phyloP scores from a whole-genome alignment of 192 early-diverging fungal species.

The Mortierella claussenii region DNA sequence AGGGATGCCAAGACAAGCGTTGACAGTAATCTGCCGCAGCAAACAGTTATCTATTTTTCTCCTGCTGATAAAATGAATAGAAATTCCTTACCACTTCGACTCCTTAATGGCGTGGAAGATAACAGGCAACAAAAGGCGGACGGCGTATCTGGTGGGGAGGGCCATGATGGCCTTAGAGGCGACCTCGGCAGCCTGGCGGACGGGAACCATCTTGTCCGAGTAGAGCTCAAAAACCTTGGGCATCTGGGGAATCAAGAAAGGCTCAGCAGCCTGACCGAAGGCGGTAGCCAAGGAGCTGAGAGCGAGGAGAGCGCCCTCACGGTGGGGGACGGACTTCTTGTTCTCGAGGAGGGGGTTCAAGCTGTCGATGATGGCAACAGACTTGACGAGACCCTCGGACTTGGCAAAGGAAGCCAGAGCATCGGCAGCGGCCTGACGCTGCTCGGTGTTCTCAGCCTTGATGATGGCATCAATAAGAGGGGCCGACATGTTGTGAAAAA shows the following conservation, averaged over 20 bases:
- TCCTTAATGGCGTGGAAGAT: conserved; percentile 69
- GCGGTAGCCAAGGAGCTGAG: conserved; percentile 65
- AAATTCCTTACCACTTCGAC: conserved; percentile 43
- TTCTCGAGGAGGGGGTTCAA: conserved; percentile 67
- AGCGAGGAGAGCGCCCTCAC: conserved; percentile 71
- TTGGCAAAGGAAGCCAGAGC: conserved; percentile 51
- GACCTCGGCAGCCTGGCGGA: conserved; percentile 56
- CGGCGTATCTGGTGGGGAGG: conserved; percentile 58
- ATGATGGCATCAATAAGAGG: conserved; percentile 51
- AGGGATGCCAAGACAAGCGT: too few relatives aligned
- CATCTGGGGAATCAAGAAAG: conserved; percentile 72
- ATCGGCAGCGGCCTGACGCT: conserved; percentile 49
- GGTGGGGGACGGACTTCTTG: conserved; percentile 75
- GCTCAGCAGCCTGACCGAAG: conserved; percentile 71
- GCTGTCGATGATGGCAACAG: conserved; percentile 66
- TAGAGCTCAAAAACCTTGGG: conserved; percentile 70
- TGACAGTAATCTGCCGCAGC: too few relatives aligned
- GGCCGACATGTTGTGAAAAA: conserved; percentile 30
- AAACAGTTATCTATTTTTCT: too few relatives aligned
- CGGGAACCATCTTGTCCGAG: conserved; percentile 64
- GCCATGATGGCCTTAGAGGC: conserved; percentile 57
- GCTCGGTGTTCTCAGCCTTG: conserved; percentile 53
- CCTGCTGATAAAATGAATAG: background rate
- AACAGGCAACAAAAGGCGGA: conserved; percentile 52
- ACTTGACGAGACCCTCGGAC: conserved; percentile 59